A percentile compares a stretch with the other conserved stretches of the same genome.
Evolutionary conservation across 371 early-diverging fungal species (phyloP).

Genomic region (Parasitella parasitica): DNA sequence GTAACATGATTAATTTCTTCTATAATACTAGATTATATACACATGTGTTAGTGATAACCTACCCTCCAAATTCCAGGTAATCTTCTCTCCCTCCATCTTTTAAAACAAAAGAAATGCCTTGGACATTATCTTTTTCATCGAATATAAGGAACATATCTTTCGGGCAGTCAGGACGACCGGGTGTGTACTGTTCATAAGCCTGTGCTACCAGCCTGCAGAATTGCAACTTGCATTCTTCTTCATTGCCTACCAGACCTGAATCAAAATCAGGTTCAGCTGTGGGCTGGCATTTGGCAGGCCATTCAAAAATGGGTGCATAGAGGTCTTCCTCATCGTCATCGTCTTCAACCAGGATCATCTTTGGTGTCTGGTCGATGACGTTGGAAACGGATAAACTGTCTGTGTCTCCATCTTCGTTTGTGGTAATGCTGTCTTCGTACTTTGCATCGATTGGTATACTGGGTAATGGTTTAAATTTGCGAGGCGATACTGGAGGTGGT

Average conservation of each 20-base stretch:
- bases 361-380: neutral
- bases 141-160: slow-evolving; percentile 17
- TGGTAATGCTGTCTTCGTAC: neutral
- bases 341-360: neutral
- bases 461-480: neutral
- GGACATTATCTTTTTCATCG: slow-evolving; percentile 14
- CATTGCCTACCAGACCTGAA: slow-evolving; percentile 8
- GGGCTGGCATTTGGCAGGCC: neutral
- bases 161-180: neutral
- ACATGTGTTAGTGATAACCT: too few species aligned
- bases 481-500: neutral
- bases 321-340: neutral
- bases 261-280: slow-evolving; percentile 14
- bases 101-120: slow-evolving; percentile 14
- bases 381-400: neutral
- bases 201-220: slow-evolving; percentile 26
- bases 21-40: too few species aligned
- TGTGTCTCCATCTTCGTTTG: neutral
- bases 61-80: slow-evolving; percentile 24
- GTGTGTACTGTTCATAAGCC: slow-evolving; percentile 14
- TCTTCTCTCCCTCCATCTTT: slow-evolving; percentile 12
- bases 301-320: neutral
- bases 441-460: neutral
- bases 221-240: slow-evolving; percentile 18
- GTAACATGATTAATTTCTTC: neutral